phyloP scores from a whole-genome alignment of 73 alveolate species.

The Paramecium sonneborni region DNA sequence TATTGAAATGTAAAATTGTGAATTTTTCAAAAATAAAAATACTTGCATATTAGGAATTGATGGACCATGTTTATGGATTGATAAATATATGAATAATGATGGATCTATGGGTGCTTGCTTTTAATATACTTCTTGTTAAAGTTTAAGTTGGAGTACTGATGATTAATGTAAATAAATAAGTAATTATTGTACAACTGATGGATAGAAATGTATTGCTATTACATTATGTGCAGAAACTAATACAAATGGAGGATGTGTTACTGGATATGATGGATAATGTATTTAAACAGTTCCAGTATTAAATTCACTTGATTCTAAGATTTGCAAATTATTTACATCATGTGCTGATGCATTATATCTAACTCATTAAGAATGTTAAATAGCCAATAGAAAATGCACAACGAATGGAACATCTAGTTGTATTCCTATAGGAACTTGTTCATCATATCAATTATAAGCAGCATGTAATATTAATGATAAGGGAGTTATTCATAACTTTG shows the following conservation, averaged over 20 bases:
- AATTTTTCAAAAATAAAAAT: not conserved
- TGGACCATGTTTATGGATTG: conserved; percentile 41
- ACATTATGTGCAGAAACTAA: not conserved
- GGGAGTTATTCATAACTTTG: not conserved
- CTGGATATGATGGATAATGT: not conserved
- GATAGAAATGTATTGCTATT: not conserved
- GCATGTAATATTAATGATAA: not conserved
- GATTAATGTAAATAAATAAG: not conserved
- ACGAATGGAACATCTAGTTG: not conserved
- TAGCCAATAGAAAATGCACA: not conserved
- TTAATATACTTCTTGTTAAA: not conserved
- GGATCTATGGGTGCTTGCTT: conserved; percentile 1
- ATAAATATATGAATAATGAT: not conserved
- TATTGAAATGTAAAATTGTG: not conserved
- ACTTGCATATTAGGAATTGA: conserved; percentile 7
- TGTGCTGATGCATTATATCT: not conserved
- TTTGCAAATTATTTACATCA: not conserved
- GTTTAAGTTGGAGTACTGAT: not conserved
- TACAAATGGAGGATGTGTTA: conserved; percentile 42
- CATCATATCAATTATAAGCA: not conserved
- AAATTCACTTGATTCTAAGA: not conserved
- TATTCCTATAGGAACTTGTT: not conserved
- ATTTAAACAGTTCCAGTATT: not conserved
- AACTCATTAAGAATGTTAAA: not conserved
- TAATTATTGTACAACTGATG: not conserved